These are phyloP conservation scores for Globisporangium middletonii DNA, from an alignment of 352 stramenopile species.

Conservation along the genomic window DNA sequence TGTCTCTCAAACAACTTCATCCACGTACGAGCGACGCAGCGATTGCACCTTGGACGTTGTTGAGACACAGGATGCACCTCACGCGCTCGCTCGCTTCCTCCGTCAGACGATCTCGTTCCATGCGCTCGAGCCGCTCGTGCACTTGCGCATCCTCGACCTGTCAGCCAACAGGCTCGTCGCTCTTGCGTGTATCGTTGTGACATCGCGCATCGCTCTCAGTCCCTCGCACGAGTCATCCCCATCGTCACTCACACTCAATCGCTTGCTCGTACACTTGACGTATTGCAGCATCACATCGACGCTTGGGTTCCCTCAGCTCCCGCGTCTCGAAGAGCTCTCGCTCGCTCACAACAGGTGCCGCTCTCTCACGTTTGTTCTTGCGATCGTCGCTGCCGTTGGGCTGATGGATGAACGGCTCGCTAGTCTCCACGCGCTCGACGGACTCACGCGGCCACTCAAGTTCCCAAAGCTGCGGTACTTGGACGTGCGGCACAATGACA, in stretches of 20 bases:
- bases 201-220: background rate
- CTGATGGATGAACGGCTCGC: background rate
- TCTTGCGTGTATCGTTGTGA: background rate
- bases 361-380: background rate
- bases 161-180: constrained; percentile 57
- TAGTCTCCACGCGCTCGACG: constrained; percentile 48
- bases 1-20: constrained; percentile 81
- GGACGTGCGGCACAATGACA: constrained; percentile 62
- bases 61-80: constrained; percentile 3
- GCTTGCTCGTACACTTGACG: background rate
- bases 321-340: constrained; percentile 60
- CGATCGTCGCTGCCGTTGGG: too few species aligned
- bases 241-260: background rate
- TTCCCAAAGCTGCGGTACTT: constrained; percentile 66
- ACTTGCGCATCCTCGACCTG: constrained; percentile 65
- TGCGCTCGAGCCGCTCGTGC: constrained; percentile 51
- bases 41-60: background rate
- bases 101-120: constrained; percentile 49
- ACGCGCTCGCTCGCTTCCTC: background rate
- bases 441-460: constrained; percentile 54
- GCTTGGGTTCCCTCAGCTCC: constrained; percentile 53
- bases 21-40: constrained; percentile 24
- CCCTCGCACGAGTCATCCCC: background rate
- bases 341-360: constrained; percentile 64
- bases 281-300: constrained; percentile 39